These are phyloP conservation scores for Bryoglossum gracile DNA, from an alignment of 495 filamentous ascomycete genomes.

Conservation along the genomic window DNA sequence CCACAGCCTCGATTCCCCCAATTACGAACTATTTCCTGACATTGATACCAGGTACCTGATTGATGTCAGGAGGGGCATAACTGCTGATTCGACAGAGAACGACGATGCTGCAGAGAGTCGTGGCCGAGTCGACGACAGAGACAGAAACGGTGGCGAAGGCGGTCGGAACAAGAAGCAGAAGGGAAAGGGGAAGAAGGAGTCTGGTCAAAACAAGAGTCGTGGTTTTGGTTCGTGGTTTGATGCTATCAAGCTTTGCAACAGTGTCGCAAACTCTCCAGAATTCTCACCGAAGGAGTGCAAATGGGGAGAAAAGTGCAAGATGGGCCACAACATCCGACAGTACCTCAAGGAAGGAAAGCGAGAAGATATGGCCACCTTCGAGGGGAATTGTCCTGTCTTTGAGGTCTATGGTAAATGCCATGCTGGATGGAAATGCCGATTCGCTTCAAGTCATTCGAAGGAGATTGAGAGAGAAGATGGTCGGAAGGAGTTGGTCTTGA, in stretches of 20 bases:
- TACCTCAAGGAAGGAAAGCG: constrained; percentile 81
- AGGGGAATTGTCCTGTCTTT: constrained; percentile 72
- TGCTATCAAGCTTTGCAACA: constrained; percentile 68
- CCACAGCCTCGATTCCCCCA: no score
- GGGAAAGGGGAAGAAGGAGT: constrained; percentile 58
- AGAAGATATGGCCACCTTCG: constrained; percentile 65
- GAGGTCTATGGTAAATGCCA: constrained; percentile 66
- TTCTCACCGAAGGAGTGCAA: constrained; percentile 67
- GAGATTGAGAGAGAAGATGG: constrained; percentile 70
- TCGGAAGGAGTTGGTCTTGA: constrained; percentile 68
- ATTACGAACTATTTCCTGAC: neutral
- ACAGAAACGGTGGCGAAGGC: constrained; percentile 15
- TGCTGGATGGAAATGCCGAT: constrained; percentile 88
- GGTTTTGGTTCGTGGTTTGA: constrained; percentile 80
- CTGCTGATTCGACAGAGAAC: constrained; percentile 21
- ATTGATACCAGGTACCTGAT: constrained; percentile 18
- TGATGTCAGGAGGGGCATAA: neutral
- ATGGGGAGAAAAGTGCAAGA: constrained; percentile 70
- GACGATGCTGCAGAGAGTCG: constrained; percentile 60
- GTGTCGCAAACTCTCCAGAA: constrained; percentile 56
- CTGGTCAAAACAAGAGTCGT: constrained; percentile 80
- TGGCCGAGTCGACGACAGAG: constrained; percentile 16
- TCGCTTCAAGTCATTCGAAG: constrained; percentile 71
- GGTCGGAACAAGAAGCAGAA: constrained; percentile 11
- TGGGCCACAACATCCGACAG: constrained; percentile 72